Percentiles rank a stretch among this genome's conserved stretches.
These are phyloP conservation scores for Seiridium unicorne DNA, from an alignment of 2,329 filamentous ascomycete genomes.

Conservation along the genomic window DNA sequence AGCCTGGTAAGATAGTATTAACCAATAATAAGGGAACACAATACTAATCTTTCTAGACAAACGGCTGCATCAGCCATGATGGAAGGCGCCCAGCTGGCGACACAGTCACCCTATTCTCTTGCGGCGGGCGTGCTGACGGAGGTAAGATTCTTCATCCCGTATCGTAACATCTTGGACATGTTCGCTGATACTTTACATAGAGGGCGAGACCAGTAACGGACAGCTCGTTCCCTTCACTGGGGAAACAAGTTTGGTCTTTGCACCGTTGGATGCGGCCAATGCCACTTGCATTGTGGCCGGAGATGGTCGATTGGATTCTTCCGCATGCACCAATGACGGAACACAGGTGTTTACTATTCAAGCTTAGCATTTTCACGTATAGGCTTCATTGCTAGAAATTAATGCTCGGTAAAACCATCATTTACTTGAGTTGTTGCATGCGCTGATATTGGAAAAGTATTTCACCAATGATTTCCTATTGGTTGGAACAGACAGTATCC, in stretches of 20 bases:
- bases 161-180: neutral
- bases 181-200: constrained; percentile 19
- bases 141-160: constrained; percentile 25
- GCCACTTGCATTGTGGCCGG: constrained; percentile 42
- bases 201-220: constrained; percentile 42
- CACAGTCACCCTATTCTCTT: constrained; percentile 50
- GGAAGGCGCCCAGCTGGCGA: constrained; percentile 39
- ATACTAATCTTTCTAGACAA: constrained; percentile 28
- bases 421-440: no score
- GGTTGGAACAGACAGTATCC: no score
- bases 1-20: constrained; percentile 31
- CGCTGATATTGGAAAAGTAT: no score
- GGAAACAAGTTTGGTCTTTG: constrained; percentile 39
- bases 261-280: constrained; percentile 41
- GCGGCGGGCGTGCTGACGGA: constrained; percentile 49
- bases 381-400: neutral
- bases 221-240: constrained; percentile 49
- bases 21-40: neutral
- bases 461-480: no score
- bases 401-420: no score
- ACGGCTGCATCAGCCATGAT: constrained; percentile 53
- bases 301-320: constrained; percentile 28
- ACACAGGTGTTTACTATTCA: constrained; percentile 27
- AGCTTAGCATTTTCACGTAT: constrained; percentile 8
- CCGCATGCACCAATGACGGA: constrained; percentile 24